Percentiles rank a stretch among this genome's conserved stretches.
Evolutionary conservation across 2,329 filamentous ascomycete species (phyloP).

Genomic region (Dryadomyces sulphureus): DNA sequence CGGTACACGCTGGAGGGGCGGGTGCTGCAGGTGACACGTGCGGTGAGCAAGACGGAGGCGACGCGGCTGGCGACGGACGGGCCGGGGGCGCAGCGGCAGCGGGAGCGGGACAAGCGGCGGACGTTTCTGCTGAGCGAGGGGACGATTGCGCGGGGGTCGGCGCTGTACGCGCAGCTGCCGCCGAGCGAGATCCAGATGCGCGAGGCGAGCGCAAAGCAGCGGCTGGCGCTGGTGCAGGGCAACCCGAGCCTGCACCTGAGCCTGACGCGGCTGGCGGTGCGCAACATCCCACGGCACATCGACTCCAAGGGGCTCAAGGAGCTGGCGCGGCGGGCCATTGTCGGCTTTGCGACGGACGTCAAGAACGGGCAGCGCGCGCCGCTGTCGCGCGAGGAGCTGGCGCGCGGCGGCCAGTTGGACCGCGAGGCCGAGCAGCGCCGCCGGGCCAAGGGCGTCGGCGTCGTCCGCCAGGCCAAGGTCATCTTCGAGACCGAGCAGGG

Average conservation of each 20-base stretch:
- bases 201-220: constrained; percentile 72
- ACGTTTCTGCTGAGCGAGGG: constrained; percentile 83
- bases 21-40: constrained; percentile 68
- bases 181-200: constrained; percentile 75
- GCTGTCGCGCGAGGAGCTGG: constrained; percentile 78
- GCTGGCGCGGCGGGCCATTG: constrained; percentile 79
- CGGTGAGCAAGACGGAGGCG: constrained; percentile 74
- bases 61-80: constrained; percentile 58
- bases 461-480: constrained; percentile 87
- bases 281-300: constrained; percentile 76
- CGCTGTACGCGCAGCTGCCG: constrained; percentile 62
- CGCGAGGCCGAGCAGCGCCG: constrained; percentile 65
- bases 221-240: constrained; percentile 76
- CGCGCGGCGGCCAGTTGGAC: constrained; percentile 66
- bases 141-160: constrained; percentile 60
- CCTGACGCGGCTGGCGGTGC: constrained; percentile 76
- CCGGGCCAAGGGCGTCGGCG: constrained; percentile 67
- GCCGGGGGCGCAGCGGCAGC: constrained; percentile 44
- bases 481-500: constrained; percentile 83
- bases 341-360: constrained; percentile 84
- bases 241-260: constrained; percentile 84
- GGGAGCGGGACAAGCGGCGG: constrained; percentile 76
- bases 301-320: constrained; percentile 81
- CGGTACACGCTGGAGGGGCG: constrained; percentile 84
- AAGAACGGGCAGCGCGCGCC: constrained; percentile 61